Evolutionary conservation across 371 early-diverging fungal genomes (phyloP).

Genomic region (Rhizopus sp.): DNA sequence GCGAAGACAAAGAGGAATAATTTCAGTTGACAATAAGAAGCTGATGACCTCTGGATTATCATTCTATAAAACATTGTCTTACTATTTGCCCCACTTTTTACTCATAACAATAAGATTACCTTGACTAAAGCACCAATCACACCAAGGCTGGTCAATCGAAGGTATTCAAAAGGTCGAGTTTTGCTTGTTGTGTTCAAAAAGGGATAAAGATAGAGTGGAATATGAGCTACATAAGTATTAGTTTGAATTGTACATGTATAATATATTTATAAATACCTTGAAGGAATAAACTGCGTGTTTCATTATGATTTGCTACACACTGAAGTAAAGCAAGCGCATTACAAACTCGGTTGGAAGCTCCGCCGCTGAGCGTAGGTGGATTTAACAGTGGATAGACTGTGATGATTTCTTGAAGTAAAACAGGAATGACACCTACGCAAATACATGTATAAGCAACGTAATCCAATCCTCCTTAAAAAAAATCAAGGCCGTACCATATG

Average conservation of each 20-base stretch:
- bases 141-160: constrained; percentile 91
- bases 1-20: constrained; percentile 96
- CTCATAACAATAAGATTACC: constrained; percentile 41
- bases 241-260: not conserved
- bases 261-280: constrained; percentile 53
- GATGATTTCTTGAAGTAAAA: constrained; percentile 93
- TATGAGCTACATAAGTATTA: constrained; percentile 68
- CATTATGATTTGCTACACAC: constrained; percentile 93
- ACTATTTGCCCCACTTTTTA: not conserved
- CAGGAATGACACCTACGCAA: constrained; percentile 83
- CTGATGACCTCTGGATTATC: constrained; percentile 94
- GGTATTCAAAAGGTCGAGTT: constrained; percentile 92
- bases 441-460: constrained; percentile 1
- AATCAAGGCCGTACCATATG: constrained; percentile 71
- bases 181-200: constrained; percentile 97
- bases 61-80: constrained; percentile 52
- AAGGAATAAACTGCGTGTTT: constrained; percentile 88
- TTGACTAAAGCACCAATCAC: constrained; percentile 97
- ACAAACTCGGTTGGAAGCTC: constrained; percentile 92
- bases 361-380: constrained; percentile 87
- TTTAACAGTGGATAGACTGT: constrained; percentile 89
- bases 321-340: constrained; percentile 96
- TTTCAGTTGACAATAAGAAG: constrained; percentile 96
- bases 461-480: constrained; percentile 2
- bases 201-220: constrained; percentile 97